Percentiles rank a stretch among this genome's conserved stretches.
phyloP scores from a whole-genome alignment of 345 rosid species.

The Nasturtium officinale region DNA sequence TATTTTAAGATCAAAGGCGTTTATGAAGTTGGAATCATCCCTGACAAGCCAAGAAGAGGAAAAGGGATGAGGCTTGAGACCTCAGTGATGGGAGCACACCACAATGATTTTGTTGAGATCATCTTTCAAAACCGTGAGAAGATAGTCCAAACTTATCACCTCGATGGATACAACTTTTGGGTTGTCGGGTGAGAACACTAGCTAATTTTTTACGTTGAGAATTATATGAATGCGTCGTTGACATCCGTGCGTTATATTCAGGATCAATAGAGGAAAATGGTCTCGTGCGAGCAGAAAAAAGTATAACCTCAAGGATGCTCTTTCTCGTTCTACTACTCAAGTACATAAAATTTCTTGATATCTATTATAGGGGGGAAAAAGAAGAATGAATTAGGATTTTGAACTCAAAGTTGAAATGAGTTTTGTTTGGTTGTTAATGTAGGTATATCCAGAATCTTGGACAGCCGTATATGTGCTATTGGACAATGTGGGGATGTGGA shows the following conservation, averaged over 20 bases:
- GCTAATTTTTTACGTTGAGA: no score
- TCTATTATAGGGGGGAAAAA: no score
- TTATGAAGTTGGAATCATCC: constrained; percentile 64
- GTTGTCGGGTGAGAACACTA: constrained; percentile 87
- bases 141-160: constrained; percentile 80
- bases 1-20: constrained; percentile 74
- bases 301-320: constrained; percentile 80
- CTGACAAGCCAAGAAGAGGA: constrained; percentile 49
- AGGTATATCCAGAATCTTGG: constrained; percentile 96
- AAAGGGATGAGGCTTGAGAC: constrained; percentile 56
- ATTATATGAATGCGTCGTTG: background rate
- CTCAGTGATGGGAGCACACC: constrained; percentile 75
- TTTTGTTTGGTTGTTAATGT: constrained; percentile 13
- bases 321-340: constrained; percentile 73
- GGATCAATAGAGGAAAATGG: constrained; percentile 85
- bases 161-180: constrained; percentile 80
- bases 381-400: no score
- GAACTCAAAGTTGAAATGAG: no score
- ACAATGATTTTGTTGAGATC: constrained; percentile 65
- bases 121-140: constrained; percentile 77
- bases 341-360: constrained; percentile 16
- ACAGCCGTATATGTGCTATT: constrained; percentile 81
- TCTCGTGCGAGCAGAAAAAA: constrained; percentile 56
- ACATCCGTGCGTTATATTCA: constrained; percentile 35
- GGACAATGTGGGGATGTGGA: constrained; percentile 98